Percentiles rank a stretch among this genome's conserved stretches.
Conservation (phyloP, 768 basidiomycete genomes). For the Amanita molliuscula region DNA sequence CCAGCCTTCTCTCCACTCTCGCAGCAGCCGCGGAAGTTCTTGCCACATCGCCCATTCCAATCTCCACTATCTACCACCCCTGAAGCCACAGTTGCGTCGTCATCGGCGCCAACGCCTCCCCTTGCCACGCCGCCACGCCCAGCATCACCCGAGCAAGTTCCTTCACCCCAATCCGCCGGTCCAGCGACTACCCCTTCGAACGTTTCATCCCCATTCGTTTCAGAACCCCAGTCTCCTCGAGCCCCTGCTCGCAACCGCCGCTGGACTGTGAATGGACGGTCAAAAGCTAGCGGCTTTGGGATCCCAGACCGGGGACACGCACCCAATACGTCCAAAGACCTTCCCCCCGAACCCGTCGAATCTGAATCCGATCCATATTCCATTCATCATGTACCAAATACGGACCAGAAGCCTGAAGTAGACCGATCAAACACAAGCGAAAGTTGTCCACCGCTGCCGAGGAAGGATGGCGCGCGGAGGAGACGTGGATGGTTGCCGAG, state of each 20-base stretch:
- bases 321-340: background rate
- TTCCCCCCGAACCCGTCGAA: background rate
- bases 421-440: background rate
- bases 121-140: constrained; percentile 1
- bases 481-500: constrained; percentile 5
- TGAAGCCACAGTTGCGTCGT: background rate
- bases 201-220: background rate
- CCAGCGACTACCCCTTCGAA: background rate
- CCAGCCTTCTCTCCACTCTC: background rate
- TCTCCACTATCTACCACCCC: constrained; percentile 1
- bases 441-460: background rate
- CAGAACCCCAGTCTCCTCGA: background rate
- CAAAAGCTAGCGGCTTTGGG: background rate
- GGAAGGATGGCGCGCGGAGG: background rate
- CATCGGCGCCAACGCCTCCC: background rate
- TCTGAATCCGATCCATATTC: background rate
- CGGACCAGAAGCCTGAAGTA: background rate
- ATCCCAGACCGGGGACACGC: constrained; percentile 1
- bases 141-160: background rate
- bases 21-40: constrained; percentile 1
- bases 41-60: background rate
- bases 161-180: background rate
- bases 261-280: constrained; percentile 6
- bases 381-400: background rate
- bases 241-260: constrained; percentile 3